Base-by-base conservation (phyloP, 108 stramenopile genomes). In the Cylindrotheca closterium region DNA sequence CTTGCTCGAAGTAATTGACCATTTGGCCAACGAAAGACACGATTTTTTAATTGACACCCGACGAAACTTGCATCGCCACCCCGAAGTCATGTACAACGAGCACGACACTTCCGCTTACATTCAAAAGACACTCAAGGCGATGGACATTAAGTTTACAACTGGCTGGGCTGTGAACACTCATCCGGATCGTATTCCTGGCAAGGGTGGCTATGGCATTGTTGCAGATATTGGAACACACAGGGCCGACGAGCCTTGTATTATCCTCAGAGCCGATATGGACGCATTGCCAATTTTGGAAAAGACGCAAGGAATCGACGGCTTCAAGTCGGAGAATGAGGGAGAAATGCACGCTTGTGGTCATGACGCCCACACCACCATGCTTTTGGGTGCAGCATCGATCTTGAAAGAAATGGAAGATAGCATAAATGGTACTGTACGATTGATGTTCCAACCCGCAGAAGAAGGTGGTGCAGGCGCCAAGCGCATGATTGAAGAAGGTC, bases 311-410 rank as follows among this genome's bases (percentile, higher is more conserved):
- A 56, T 83, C 45, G 73, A 81, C 22, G 62, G 28, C 5, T 94
- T 89, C 60, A 80, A 63, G 47, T 83, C 80, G 2, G 47, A 47
- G 30, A 79, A 72, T 15, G 47, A 65, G 25, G 92, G 92, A 0
- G 66, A 64, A 30, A 96, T 97, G 94, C 97, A 97, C 67, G 97
- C 94, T 1, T 97, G 97, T 68, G 97, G 97, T 17, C 97, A 97
- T 65, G 97, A 97, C 63, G 94, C 86, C 5, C 97, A 97, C 59
- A 91, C 88, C 48, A 81, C 91, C 24, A 89, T 92, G 87, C 68
- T 97, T 2, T 59, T 97, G 66, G 93, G 89, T 30, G 94, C 97
- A 5, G 86, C 88, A 0, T 63, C 75, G 21, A 37, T 94, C 8
- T 52, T 96, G 30, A 86, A 90, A 34, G 34, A 51, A 27, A 71